Percentiles rank a stretch among this genome's conserved stretches.
Evolutionary conservation across 179 eudicot genomes (phyloP).

Genomic region (Sideroxylon spinosum): DNA sequence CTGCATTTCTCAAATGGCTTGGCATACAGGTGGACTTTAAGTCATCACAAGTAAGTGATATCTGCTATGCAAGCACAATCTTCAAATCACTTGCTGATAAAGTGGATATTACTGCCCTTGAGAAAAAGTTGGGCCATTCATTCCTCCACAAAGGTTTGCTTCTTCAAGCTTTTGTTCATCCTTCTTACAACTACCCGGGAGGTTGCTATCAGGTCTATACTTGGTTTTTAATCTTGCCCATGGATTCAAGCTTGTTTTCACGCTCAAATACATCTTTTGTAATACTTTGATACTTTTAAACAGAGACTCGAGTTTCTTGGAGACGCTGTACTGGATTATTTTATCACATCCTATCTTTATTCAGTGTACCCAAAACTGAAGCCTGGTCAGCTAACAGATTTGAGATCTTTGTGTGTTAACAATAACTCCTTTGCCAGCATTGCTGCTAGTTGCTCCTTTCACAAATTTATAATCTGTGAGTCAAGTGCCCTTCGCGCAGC

Average conservation of each 20-base stretch:
- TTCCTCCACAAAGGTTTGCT: conserved; percentile 76
- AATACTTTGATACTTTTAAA: conserved; percentile 18
- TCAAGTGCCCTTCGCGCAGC: conserved; percentile 43
- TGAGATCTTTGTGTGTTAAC: conserved; percentile 78
- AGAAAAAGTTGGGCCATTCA: conserved; percentile 45
- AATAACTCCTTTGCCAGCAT: conserved; percentile 71
- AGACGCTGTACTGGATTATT: conserved; percentile 90
- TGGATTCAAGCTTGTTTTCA: not conserved
- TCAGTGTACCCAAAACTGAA: conserved; percentile 75
- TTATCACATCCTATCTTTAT: conserved; percentile 84
- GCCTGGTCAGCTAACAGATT: conserved; percentile 94
- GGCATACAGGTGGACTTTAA: conserved; percentile 66
- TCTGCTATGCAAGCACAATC: conserved; percentile 57
- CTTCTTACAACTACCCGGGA: conserved; percentile 76
- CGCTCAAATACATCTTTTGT: not conserved
- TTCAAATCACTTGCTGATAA: conserved; percentile 52
- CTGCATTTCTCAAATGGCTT: conserved; percentile 81
- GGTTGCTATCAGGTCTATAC: conserved; percentile 88
- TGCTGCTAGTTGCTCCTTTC: conserved; percentile 53
- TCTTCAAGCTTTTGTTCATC: conserved; percentile 86
- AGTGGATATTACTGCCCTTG: conserved; percentile 48
- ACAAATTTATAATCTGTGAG: conserved; percentile 56
- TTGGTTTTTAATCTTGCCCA: not conserved
- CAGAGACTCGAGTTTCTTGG: conserved; percentile 98
- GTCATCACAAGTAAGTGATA: conserved; percentile 47